Conservation (phyloP, 768 basidiomycete species). For the Ephemerocybe angulata region DNA sequence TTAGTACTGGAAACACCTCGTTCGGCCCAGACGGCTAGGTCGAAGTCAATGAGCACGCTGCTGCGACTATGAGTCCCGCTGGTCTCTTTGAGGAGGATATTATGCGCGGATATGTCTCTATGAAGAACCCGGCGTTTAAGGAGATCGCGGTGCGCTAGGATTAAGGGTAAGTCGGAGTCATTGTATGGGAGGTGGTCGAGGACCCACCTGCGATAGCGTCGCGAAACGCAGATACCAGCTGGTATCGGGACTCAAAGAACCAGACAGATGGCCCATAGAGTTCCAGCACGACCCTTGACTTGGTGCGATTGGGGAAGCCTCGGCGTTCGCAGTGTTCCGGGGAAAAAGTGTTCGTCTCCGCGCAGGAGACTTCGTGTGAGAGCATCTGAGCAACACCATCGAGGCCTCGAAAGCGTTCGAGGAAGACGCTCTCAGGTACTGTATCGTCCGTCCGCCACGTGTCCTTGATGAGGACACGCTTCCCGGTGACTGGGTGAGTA, state of each 20-base stretch:
- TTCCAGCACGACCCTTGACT: not conserved
- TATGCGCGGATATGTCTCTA: not conserved
- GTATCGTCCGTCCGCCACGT: conserved; percentile 13
- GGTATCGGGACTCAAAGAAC: not conserved
- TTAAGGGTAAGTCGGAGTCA: not conserved
- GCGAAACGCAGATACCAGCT: not conserved
- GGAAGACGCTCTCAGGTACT: not conserved
- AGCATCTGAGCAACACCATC: not conserved
- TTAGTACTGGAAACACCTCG: not conserved
- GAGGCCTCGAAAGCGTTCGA: not conserved
- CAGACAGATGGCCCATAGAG: not conserved
- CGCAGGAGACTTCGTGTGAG: not conserved
- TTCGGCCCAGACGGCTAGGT: not conserved
- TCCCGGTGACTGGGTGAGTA: not conserved
- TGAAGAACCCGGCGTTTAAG: not conserved
- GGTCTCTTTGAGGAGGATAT: not conserved
- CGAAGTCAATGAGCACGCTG: not conserved
- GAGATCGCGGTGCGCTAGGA: not conserved
- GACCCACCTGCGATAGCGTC: not conserved
- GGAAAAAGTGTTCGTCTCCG: not conserved
- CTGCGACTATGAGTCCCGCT: not conserved
- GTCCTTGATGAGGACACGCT: conserved; percentile 19
- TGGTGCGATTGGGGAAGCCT: not conserved
- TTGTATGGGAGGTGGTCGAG: not conserved
- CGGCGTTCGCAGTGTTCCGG: not conserved